Conservation (phyloP, 495 filamentous ascomycete species). For the Hypomontagnella submonticulosa region DNA sequence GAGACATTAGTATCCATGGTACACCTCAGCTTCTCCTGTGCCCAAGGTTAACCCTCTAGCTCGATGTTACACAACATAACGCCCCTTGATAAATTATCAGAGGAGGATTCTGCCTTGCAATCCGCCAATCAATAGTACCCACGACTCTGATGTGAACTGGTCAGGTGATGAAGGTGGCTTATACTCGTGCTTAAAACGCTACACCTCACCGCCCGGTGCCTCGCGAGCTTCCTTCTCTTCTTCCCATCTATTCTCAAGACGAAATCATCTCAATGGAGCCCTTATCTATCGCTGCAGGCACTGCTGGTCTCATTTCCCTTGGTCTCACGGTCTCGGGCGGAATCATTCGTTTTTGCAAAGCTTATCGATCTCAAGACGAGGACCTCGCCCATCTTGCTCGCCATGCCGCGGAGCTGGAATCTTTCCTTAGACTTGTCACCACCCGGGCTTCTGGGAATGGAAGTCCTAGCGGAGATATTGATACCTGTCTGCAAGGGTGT, state of each 20-base stretch:
- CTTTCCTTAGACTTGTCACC: slow-evolving; percentile 1
- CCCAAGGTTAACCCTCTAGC: no score
- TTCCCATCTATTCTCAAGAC: neutral
- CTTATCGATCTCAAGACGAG: slow-evolving; percentile 13
- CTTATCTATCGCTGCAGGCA: slow-evolving; percentile 11
- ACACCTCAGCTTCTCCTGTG: no score
- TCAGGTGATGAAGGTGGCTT: neutral
- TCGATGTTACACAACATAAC: no score
- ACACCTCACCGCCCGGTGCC: no score
- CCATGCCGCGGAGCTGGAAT: slow-evolving; percentile 25
- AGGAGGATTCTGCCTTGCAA: no score
- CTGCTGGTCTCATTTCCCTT: slow-evolving; percentile 23
- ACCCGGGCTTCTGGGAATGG: neutral
- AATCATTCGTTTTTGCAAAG: slow-evolving; percentile 21
- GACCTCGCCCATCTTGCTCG: slow-evolving; percentile 11
- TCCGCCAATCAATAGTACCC: no score
- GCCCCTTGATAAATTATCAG: no score
- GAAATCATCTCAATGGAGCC: slow-evolving; percentile 22
- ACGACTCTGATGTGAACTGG: neutral
- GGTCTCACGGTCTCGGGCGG: slow-evolving; percentile 17
- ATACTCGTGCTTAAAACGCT: neutral
- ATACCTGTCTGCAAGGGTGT: slow-evolving; percentile 11
- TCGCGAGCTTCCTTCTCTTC: neutral
- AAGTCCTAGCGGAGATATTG: neutral
- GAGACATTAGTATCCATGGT: no score